Evolutionary conservation across 352 stramenopile species (phyloP).

Genomic region (Paralagenidium karlingii): DNA sequence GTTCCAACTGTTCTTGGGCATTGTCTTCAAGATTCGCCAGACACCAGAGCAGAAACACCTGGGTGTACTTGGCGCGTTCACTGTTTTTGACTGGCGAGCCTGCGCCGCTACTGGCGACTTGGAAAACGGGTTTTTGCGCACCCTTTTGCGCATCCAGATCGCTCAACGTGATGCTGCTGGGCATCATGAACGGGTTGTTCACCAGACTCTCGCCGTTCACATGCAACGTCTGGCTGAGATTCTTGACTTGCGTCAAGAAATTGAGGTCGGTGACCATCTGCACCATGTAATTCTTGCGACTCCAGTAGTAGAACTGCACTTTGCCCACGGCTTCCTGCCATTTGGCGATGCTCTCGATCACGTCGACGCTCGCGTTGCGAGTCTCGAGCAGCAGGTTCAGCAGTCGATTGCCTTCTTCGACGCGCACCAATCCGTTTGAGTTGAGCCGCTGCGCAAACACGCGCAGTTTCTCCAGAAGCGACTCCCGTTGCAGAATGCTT

Average conservation of each 20-base stretch:
- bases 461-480: constrained; percentile 33
- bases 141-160: background rate
- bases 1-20: no score
- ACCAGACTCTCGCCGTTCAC: constrained; percentile 42
- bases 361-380: constrained; percentile 34
- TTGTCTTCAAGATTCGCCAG: constrained; percentile 1
- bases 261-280: constrained; percentile 73
- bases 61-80: background rate
- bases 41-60: constrained; percentile 4
- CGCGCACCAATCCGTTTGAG: constrained; percentile 15
- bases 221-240: constrained; percentile 32
- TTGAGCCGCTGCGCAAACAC: constrained; percentile 12
- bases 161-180: no score
- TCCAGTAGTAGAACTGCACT: constrained; percentile 22
- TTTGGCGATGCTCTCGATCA: constrained; percentile 32
- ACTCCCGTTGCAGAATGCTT: constrained; percentile 5
- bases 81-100: background rate
- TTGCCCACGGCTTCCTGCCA: constrained; percentile 29
- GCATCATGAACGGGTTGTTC: constrained; percentile 82
- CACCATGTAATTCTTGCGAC: constrained; percentile 48
- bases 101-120: background rate
- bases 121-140: background rate
- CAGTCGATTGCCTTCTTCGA: constrained; percentile 33
- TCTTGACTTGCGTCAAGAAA: constrained; percentile 40
- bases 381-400: constrained; percentile 53